phyloP scores from a whole-genome alignment of 2,329 filamentous ascomycete species.

The Penicillium sp. region DNA sequence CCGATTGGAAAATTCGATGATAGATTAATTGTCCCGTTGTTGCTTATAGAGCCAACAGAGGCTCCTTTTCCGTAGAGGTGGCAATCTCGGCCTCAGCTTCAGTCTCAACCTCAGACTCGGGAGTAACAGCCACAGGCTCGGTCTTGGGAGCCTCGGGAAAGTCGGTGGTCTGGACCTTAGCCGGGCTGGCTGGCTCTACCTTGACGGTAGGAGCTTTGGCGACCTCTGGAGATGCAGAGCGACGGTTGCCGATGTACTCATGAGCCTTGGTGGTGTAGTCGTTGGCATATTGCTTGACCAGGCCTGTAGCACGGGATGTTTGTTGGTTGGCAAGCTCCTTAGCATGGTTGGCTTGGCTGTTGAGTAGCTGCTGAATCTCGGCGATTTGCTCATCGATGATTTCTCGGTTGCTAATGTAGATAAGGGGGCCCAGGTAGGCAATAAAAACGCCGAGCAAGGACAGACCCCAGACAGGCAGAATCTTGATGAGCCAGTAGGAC shows the following conservation, averaged over 20 bases:
- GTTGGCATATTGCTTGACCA: slow-evolving; percentile 56
- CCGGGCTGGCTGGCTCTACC: slow-evolving; percentile 31
- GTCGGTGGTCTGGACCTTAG: slow-evolving; percentile 41
- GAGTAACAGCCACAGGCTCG: slow-evolving; percentile 30
- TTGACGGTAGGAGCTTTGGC: slow-evolving; percentile 41
- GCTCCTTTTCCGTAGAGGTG: slow-evolving; percentile 25
- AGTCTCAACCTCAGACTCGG: slow-evolving; percentile 20
- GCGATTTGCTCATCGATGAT: slow-evolving; percentile 59
- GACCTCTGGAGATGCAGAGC: slow-evolving; percentile 31
- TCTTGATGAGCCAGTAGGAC: slow-evolving; percentile 63
- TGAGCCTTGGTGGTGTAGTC: slow-evolving; percentile 60
- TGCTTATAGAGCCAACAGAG: slow-evolving; percentile 26
- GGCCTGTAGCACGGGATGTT: slow-evolving; percentile 54
- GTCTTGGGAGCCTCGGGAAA: slow-evolving; percentile 47
- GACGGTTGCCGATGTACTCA: slow-evolving; percentile 44
- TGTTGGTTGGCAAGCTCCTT: slow-evolving; percentile 59
- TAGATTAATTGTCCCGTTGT: background rate
- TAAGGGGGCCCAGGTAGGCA: slow-evolving; percentile 57
- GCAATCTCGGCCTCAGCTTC: slow-evolving; percentile 22
- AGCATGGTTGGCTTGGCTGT: slow-evolving; percentile 57
- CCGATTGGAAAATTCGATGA: background rate
- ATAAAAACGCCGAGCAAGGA: slow-evolving; percentile 53
- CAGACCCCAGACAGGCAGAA: slow-evolving; percentile 63
- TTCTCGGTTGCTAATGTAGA: slow-evolving; percentile 64
- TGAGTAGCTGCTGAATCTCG: slow-evolving; percentile 52